phyloP scores from a whole-genome alignment of 371 early-diverging fungal genomes.

The Syncephalastrum racemosum region DNA sequence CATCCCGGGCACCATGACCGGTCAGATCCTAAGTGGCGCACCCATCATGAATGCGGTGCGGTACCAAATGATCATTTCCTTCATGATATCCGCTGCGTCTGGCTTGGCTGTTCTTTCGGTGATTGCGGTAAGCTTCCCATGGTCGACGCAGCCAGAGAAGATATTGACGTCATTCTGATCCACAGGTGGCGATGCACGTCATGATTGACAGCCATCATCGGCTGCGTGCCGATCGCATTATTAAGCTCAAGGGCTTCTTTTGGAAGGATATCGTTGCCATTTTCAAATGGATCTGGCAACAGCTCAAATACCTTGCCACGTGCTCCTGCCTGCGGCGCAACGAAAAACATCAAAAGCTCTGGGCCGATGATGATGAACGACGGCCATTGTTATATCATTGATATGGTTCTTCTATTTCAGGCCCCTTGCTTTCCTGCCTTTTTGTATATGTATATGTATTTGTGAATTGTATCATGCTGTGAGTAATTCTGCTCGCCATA shows the following conservation, averaged over 20 bases:
- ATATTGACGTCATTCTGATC: slow-evolving; percentile 3
- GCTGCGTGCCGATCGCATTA: slow-evolving; percentile 53
- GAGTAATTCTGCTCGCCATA: no score
- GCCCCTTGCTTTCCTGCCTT: no score
- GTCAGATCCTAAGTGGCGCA: slow-evolving; percentile 84
- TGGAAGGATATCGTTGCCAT: no score
- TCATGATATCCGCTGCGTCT: slow-evolving; percentile 66
- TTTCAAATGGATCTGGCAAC: no score
- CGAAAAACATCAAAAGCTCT: no score
- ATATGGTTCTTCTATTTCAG: no score
- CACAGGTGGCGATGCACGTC: slow-evolving; percentile 44
- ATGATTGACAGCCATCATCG: slow-evolving; percentile 53
- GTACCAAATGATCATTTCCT: slow-evolving; percentile 79
- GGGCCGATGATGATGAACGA: no score
- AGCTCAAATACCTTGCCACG: no score
- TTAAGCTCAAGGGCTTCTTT: neutral
- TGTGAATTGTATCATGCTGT: no score
- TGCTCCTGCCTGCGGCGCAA: no score
- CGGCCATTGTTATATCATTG: no score
- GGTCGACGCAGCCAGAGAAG: neutral
- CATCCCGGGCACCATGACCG: slow-evolving; percentile 86
- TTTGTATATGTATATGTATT: no score
- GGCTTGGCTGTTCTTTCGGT: slow-evolving; percentile 63
- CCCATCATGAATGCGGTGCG: slow-evolving; percentile 72
- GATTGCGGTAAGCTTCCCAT: slow-evolving; percentile 41